phyloP scores from a whole-genome alignment of 2,329 filamentous ascomycete species.

The Decorospora gaudefroyi region DNA sequence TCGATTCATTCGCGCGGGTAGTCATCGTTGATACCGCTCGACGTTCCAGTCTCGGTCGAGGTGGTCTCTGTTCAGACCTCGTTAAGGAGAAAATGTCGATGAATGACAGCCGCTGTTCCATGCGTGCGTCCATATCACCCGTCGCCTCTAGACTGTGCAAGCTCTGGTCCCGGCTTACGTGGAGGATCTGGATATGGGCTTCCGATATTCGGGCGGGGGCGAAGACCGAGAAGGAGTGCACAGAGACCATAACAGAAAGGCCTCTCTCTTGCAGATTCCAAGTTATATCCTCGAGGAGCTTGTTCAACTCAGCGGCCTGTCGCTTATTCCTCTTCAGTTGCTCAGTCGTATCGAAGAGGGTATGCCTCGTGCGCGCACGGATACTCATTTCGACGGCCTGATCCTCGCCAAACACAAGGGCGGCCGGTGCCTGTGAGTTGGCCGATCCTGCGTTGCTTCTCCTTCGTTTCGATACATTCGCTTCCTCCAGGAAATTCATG shows the following conservation, averaged over 20 bases:
- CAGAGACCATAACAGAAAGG: slow-evolving; percentile 29
- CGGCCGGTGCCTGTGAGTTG: background rate
- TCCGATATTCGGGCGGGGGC: slow-evolving; percentile 29
- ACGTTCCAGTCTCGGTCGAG: slow-evolving; percentile 10
- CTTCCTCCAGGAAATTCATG: slow-evolving; percentile 21
- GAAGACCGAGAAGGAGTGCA: slow-evolving; percentile 34
- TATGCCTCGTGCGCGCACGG: too few species aligned
- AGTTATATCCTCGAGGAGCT: slow-evolving; percentile 28
- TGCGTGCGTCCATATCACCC: background rate
- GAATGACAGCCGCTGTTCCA: slow-evolving; percentile 17
- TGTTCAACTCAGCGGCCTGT: slow-evolving; percentile 21
- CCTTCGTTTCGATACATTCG: slow-evolving; percentile 12
- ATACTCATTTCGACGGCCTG: background rate
- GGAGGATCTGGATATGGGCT: slow-evolving; percentile 28
- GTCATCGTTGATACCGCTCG: slow-evolving; percentile 11
- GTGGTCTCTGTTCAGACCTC: slow-evolving; percentile 4
- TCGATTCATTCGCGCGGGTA: background rate
- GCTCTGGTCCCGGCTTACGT: slow-evolving; percentile 19
- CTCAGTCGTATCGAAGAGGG: slow-evolving; percentile 12
- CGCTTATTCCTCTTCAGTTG: slow-evolving; percentile 16
- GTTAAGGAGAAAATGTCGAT: slow-evolving; percentile 21
- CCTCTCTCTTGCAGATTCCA: slow-evolving; percentile 22
- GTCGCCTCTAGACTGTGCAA: slow-evolving; percentile 3
- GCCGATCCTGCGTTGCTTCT: background rate
- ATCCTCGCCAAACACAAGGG: background rate